Base-by-base conservation (phyloP, 192 early-diverging fungal species). In the Chytriomyces confervae region DNA sequence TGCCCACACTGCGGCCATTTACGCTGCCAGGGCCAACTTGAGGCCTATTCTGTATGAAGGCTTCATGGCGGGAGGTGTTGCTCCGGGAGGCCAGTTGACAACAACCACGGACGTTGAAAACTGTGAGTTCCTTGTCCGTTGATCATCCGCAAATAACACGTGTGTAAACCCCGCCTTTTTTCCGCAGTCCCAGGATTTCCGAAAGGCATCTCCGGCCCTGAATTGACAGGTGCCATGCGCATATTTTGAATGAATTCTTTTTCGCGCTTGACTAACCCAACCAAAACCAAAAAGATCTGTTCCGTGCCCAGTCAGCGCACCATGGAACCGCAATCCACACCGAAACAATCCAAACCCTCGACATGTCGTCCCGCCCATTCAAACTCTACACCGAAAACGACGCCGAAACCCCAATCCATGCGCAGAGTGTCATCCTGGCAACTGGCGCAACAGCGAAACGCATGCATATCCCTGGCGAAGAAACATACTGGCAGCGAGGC, bases 391-490 rank as follows among this genome's bases (percentile, higher is more conserved):
- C 86, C 78, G 96, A 98, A 85, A 81, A 79, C 66, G 93, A 95
- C 66, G 13, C 20, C 6, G 75, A 71, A 48, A 83, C 87, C 67
- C 51, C 94, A 29, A 89, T 94, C 51, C 91, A 91, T 16, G 88
- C 92, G 49, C 91, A 95, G 82, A 81, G 93, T 45, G 81, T 98
- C 64, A 93, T 97, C 62, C 88, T 97, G 53, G 94, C 97, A 48
- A 97, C 97, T 16, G 96, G 97, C 72, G 96, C 97, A n/a, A 96
- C 96, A 23, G 97, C 97, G 69, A 95, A 93, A 86, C 89, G 97
- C 65, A 63, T 81, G 48, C 24, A 72, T 69, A 80, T 86, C 67
- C 86, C 88, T 36, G 96, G 97, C 69, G 97, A 97, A 81, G 95
- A 95, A 61, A 86, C 63, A 23, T 97, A 95, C 89, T 98, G 96